A percentile compares a stretch with the other conserved stretches of the same genome.
These are phyloP conservation scores for Eimeria acervulina DNA, from an alignment of 169 alveolate genomes.

Conservation along the genomic window DNA sequence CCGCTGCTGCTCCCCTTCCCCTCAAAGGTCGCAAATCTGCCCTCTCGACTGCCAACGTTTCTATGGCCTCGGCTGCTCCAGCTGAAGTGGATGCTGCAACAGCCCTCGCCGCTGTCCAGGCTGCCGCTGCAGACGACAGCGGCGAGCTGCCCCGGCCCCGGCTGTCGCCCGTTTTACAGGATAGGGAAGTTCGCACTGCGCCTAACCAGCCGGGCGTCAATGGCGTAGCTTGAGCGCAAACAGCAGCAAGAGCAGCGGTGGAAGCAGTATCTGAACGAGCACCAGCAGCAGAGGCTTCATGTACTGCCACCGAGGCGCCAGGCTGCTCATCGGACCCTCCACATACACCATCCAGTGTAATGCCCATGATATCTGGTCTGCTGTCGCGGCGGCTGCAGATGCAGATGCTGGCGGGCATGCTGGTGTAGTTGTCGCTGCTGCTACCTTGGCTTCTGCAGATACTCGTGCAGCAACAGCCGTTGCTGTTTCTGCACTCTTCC, in stretches of 20 bases:
- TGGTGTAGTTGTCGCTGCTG: slow-evolving; percentile 38
- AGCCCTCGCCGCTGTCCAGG: background rate
- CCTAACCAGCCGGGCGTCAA: background rate
- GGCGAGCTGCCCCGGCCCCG: background rate
- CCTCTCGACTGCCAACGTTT: background rate
- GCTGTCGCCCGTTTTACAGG: background rate
- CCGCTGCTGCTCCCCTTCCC: slow-evolving; percentile 7
- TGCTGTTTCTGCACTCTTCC: background rate
- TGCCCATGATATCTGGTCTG: background rate
- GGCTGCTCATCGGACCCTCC: background rate
- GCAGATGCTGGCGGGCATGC: slow-evolving; percentile 12
- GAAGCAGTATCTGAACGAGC: background rate
- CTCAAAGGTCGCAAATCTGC: background rate
- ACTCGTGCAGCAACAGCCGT: slow-evolving; percentile 35
- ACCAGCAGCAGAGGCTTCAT: background rate
- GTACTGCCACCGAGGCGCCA: background rate
- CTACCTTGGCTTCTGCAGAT: background rate
- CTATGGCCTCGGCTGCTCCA: background rate
- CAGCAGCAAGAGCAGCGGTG: background rate
- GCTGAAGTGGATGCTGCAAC: slow-evolving; percentile 16
- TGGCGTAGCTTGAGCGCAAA: background rate
- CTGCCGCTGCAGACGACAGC: background rate
- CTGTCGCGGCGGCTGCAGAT: slow-evolving; percentile 6
- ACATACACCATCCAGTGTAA: background rate
- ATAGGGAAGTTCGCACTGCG: background rate